Base-by-base conservation (phyloP, 2,329 filamentous ascomycete species). In the Penicillium sp. region DNA sequence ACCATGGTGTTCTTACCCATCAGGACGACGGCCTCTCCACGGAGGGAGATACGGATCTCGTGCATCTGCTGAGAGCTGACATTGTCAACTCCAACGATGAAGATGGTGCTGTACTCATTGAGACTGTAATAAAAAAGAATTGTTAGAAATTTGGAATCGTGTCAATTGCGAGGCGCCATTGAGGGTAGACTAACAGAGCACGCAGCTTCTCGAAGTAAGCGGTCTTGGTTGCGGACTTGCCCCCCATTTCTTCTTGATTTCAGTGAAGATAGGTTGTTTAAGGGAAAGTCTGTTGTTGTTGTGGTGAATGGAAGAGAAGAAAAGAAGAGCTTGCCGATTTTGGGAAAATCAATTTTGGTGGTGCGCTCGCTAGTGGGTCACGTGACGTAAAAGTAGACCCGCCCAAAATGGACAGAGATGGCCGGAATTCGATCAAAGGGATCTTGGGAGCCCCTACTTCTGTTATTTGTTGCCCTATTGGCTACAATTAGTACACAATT, bases 1-100 rank as follows among this genome's bases (percentile, higher is more conserved):
- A 96, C 93, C 94, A 99, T 99, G 82, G 94, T 99, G 89, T 99
- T 99, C 89, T 97, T 97, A 79, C 93, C 94, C 94, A 97, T 97
- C 83, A 99, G 86, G 73, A 99, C 93, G 72, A 97, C 90, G 82
- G 87, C 93, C 81, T 96, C 83, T 65, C 89, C 89, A 79, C 94
- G 93, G 80, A 99, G 90, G 75, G 91, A 82, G 75, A 89, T 83
- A 80, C 94, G 90, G 81, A 99, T 97, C 88, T 99, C 94, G 91
- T 99, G 94, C 95, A 99, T 99, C 89, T 99, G 95, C 88, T 99
- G 94, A 72, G 94, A 99, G 81, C 89, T 91, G 88, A 99, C 94
- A 99, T 97, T 99, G 91, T 97, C 91, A 78, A 93, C 89, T 77
- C 78, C 87, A 80, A 96, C 93, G 81, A 99, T 93, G 91, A 99